Conservation (phyloP, 768 basidiomycete species). For the Suillus variegatus region DNA sequence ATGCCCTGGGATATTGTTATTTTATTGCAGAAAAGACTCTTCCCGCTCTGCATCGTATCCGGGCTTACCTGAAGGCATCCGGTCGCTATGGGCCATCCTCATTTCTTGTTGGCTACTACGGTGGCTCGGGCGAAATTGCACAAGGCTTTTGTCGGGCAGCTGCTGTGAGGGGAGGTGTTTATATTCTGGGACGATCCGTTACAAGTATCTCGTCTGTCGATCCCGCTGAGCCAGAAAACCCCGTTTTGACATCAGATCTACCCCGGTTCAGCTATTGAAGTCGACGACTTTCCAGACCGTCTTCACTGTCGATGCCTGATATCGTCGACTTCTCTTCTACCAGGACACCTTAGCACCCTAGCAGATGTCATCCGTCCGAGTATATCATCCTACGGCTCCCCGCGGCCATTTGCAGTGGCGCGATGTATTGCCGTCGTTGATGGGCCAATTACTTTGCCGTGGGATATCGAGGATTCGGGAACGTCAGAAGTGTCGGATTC, state of each 20-base stretch:
- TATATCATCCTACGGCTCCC: not conserved
- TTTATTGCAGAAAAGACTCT: slow-evolving; percentile 62
- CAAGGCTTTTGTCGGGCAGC: slow-evolving; percentile 90
- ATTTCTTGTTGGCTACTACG: slow-evolving; percentile 94
- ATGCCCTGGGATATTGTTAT: slow-evolving; percentile 74
- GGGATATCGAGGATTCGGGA: slow-evolving; percentile 20
- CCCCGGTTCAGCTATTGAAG: slow-evolving; percentile 43
- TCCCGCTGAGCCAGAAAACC: slow-evolving; percentile 23
- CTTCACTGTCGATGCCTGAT: slow-evolving; percentile 59
- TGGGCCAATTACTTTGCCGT: slow-evolving; percentile 34
- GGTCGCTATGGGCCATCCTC: slow-evolving; percentile 88
- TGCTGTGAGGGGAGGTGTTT: slow-evolving; percentile 77
- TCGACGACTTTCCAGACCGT: slow-evolving; percentile 63
- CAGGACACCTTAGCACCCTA: slow-evolving; percentile 25
- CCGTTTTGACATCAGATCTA: slow-evolving; percentile 5
- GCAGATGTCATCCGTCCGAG: slow-evolving; percentile 20
- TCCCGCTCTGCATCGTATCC: slow-evolving; percentile 67
- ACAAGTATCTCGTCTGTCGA: slow-evolving; percentile 32
- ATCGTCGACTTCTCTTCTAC: slow-evolving; percentile 43
- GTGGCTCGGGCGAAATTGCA: slow-evolving; percentile 87
- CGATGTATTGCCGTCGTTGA: slow-evolving; percentile 55
- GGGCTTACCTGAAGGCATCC: slow-evolving; percentile 71
- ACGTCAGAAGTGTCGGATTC: slow-evolving; percentile 50
- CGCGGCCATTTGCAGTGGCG: slow-evolving; percentile 33
- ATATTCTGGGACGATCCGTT: slow-evolving; percentile 60